Conservation (phyloP, 2,329 filamentous ascomycete genomes). For the Tympanopsis confertula region DNA sequence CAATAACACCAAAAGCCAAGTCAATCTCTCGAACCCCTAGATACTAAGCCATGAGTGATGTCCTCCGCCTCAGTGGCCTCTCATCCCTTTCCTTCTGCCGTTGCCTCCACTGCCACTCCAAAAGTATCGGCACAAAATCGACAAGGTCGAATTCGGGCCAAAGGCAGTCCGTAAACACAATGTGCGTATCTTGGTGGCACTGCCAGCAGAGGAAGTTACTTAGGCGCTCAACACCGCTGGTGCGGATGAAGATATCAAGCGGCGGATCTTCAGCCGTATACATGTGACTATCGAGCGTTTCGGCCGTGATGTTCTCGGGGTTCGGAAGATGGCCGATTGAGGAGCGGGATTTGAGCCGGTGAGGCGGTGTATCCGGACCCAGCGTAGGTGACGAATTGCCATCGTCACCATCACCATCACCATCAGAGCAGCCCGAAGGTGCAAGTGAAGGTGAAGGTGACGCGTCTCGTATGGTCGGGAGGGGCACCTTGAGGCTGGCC, state of each 20-base stretch:
- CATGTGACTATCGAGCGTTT: conserved; percentile 74
- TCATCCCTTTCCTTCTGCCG: conserved; percentile 43
- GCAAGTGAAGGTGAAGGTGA: conserved; percentile 4
- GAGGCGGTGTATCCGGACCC: conserved; percentile 8
- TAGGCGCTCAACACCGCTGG: conserved; percentile 80
- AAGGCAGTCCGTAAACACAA: conserved; percentile 81
- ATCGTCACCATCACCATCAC: neutral
- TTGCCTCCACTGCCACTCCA: conserved; percentile 73
- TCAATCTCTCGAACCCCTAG: too few relatives aligned
- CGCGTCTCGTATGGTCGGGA: conserved; percentile 16
- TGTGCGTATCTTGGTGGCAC: conserved; percentile 80
- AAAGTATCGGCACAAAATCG: conserved; percentile 80
- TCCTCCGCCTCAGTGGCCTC: conserved; percentile 17
- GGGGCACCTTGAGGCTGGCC: conserved; percentile 31
- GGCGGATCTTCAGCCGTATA: conserved; percentile 80
- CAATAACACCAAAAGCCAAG: too few relatives aligned
- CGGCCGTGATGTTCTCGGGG: conserved; percentile 74
- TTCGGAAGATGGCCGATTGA: conserved; percentile 41
- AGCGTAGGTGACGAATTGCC: neutral
- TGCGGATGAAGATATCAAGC: conserved; percentile 80
- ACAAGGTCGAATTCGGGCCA: conserved; percentile 96
- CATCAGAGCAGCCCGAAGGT: neutral
- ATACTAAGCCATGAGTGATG: neutral
- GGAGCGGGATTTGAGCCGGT: conserved; percentile 10
- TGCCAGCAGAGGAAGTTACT: conserved; percentile 99